Evolutionary conservation across 139 green algal genomes (phyloP).

Genomic region (Zygnema circumcarinatum): DNA sequence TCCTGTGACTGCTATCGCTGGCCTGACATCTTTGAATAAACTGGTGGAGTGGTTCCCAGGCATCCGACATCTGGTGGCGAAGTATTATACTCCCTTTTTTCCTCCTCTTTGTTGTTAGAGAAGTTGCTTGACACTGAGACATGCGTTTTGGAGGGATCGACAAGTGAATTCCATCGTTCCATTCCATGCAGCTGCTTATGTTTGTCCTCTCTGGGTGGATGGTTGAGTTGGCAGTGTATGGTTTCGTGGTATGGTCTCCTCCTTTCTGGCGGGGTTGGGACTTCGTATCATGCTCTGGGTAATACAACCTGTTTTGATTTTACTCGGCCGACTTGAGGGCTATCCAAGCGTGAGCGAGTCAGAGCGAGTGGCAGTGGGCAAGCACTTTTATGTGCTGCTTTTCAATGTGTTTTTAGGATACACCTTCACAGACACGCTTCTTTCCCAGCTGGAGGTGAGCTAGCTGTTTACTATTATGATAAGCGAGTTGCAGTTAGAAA

Average conservation of each 20-base stretch:
- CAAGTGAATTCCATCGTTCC: no score
- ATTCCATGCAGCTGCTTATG: no score
- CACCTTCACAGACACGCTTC: conserved; percentile 44
- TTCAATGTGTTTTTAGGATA: conserved; percentile 57
- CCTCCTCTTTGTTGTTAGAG: no score
- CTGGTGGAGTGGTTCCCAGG: conserved; percentile 17
- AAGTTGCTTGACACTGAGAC: no score
- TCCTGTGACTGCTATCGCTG: conserved; percentile 38
- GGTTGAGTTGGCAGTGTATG: not conserved
- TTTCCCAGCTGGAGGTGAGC: conserved; percentile 23
- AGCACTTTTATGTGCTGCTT: conserved; percentile 51
- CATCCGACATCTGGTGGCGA: not conserved
- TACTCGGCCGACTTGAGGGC: conserved; percentile 32
- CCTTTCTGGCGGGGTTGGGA: conserved; percentile 21
- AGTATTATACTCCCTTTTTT: not conserved
- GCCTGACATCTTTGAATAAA: conserved; percentile 34
- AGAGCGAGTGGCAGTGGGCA: not conserved
- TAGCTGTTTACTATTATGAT: no score
- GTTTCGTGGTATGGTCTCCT: conserved; percentile 15
- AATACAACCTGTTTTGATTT: conserved; percentile 20
- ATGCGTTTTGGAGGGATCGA: no score
- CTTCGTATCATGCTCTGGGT: conserved; percentile 48
- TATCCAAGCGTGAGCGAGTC: not conserved
- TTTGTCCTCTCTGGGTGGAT: not conserved
- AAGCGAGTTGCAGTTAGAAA: no score